phyloP scores from a whole-genome alignment of 2,329 filamentous ascomycete genomes.

The Neoarthrinium moseri region DNA sequence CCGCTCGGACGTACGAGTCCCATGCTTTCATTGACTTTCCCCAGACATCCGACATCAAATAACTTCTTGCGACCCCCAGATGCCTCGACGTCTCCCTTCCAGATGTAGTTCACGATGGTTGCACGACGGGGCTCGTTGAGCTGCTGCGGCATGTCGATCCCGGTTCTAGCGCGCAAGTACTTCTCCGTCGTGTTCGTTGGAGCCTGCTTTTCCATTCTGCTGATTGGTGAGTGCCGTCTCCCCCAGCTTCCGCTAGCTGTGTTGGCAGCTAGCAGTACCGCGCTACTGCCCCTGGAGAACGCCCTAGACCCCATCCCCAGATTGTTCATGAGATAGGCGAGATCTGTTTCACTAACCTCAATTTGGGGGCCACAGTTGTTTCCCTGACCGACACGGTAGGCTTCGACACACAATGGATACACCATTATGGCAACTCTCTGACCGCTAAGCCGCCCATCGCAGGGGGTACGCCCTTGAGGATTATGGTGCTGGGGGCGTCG shows the following conservation, averaged over 20 bases:
- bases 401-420: slow-evolving; percentile 2
- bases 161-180: slow-evolving; percentile 2
- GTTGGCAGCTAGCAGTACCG: too few species aligned
- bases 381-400: slow-evolving; percentile 1
- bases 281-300: too few species aligned
- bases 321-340: neutral
- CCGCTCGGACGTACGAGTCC: too few species aligned
- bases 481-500: slow-evolving; percentile 26
- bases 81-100: too few species aligned
- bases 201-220: slow-evolving; percentile 1
- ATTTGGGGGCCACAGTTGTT: neutral
- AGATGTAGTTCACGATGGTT: neutral
- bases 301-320: neutral
- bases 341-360: neutral
- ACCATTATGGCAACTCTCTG: neutral
- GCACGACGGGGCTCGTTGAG: neutral
- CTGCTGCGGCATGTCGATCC: neutral
- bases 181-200: neutral
- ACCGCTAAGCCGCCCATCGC: slow-evolving; percentile 3
- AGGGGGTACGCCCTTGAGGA: slow-evolving; percentile 18
- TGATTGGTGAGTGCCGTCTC: slow-evolving; percentile 5
- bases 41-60: too few species aligned
- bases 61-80: too few species aligned
- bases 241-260: neutral
- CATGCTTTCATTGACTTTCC: too few species aligned